Base-by-base conservation (phyloP, 352 stramenopile species). In the Ochromonadaceae sp. region DNA sequence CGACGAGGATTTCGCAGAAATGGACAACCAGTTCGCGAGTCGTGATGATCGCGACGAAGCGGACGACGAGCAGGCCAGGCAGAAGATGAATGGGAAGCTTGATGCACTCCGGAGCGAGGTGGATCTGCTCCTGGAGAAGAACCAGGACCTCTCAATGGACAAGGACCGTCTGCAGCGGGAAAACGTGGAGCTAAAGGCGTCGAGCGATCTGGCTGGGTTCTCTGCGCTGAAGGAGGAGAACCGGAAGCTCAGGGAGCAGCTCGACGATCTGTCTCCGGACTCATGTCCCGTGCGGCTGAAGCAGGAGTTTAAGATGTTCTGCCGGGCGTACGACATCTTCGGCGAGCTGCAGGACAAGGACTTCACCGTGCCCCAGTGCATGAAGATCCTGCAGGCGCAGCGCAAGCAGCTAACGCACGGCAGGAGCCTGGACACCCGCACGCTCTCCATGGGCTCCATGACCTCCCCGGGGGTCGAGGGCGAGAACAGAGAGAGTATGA, bases 401-500 rank as follows among this genome's bases (percentile, higher is more conserved):
- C 59, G 30, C 9, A 35, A 44, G 22, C 7, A 28, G 5, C 14
- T 43, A 31, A n/a, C 3, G 38, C 9, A 4, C 15, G 48, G 2
- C 17, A 9, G 40, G 40, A 46, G 40, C 40, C 20, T 20, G 40
- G 20, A 20, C 40, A 46, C 20, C 20, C 20, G 40, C 20, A n/a
- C n/a, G n/a, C n/a, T n/a, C n/a, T n/a, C n/a, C 15, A 66, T 12
- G 10, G 31, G 42, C 31, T 65, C 20, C 26, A 41, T 43, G 43
- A 65, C 22, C 5, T 20, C 15, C 32, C 55, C 32, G n/a, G 17
- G 55, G 57, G 17, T 26, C 36, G 47, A 41, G 59, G 47, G 39
- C 40, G 48, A 49, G 79, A 86, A 55, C 26, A 86, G 1, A 65
- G 81, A 38, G 66, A 65, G 3, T 76, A 78, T 32, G 71, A 75